Conservation (phyloP, 208 protist species). For the Acanthamoeba rhysodes region DNA sequence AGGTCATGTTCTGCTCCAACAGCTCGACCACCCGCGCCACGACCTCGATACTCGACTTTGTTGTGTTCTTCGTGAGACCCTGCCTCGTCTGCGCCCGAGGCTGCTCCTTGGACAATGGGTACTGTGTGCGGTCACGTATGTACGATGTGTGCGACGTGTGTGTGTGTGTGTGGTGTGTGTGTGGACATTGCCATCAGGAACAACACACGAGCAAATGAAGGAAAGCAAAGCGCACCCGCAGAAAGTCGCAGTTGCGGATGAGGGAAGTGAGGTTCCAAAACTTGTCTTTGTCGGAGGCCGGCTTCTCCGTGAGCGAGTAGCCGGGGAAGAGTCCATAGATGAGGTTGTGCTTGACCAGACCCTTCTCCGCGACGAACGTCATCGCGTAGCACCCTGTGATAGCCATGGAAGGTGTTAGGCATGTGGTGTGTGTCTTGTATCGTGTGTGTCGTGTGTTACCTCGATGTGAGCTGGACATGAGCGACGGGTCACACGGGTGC, state of each 20-base stretch:
- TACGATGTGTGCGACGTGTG: background rate
- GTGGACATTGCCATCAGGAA: background rate
- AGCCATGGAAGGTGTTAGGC: background rate
- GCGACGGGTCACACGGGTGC: background rate
- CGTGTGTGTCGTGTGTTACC: background rate
- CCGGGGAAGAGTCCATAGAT: slow-evolving; percentile 25
- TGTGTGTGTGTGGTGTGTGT: background rate
- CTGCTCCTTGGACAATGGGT: slow-evolving; percentile 8
- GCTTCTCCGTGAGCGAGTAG: slow-evolving; percentile 24
- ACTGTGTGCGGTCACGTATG: background rate
- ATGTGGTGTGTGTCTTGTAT: background rate
- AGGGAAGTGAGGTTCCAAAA: slow-evolving; percentile 49
- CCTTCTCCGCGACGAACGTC: slow-evolving; percentile 18
- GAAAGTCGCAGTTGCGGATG: slow-evolving; percentile 50
- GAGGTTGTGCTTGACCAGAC: slow-evolving; percentile 20
- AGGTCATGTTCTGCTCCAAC: slow-evolving; percentile 23
- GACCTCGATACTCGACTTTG: slow-evolving; percentile 24
- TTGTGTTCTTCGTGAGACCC: background rate
- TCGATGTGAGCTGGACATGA: background rate
- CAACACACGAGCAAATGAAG: background rate
- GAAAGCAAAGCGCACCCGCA: background rate
- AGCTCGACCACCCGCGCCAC: slow-evolving; percentile 13
- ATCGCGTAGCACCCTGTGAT: slow-evolving; percentile 31
- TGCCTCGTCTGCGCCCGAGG: background rate
- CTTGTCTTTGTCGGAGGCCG: slow-evolving; percentile 6